Evolutionary conservation across 495 filamentous ascomycete species (phyloP).

Genomic region (Lophiostoma macrostomum): DNA sequence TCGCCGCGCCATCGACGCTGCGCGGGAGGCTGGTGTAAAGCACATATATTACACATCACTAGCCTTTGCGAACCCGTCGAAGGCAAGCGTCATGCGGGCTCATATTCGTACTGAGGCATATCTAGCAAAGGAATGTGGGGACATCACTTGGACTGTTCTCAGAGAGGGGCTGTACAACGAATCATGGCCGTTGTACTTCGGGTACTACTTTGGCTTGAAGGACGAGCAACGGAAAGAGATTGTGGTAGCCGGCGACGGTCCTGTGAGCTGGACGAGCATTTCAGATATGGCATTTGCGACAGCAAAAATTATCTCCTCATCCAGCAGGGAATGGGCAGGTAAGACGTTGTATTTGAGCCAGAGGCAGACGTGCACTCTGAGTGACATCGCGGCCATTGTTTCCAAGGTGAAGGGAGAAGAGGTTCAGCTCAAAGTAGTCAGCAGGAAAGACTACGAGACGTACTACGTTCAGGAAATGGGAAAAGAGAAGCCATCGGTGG

Average conservation of each 20-base stretch:
- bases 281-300: slow-evolving; percentile 45
- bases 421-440: slow-evolving; percentile 41
- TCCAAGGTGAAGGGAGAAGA: slow-evolving; percentile 37
- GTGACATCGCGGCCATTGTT: slow-evolving; percentile 43
- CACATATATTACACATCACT: slow-evolving; percentile 69
- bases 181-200: slow-evolving; percentile 67
- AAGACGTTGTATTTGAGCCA: slow-evolving; percentile 44
- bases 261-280: slow-evolving; percentile 47
- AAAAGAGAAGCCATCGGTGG: slow-evolving; percentile 36
- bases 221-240: slow-evolving; percentile 37
- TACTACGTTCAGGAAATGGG: slow-evolving; percentile 43
- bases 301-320: slow-evolving; percentile 39
- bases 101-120: slow-evolving; percentile 63
- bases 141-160: slow-evolving; percentile 50
- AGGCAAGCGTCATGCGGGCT: slow-evolving; percentile 64
- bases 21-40: slow-evolving; percentile 53
- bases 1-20: slow-evolving; percentile 55
- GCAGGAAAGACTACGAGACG: slow-evolving; percentile 41
- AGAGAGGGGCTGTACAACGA: slow-evolving; percentile 66
- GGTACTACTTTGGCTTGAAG: slow-evolving; percentile 51
- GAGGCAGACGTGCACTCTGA: slow-evolving; percentile 36
- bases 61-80: slow-evolving; percentile 50
- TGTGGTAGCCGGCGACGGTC: slow-evolving; percentile 43
- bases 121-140: slow-evolving; percentile 43
- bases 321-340: slow-evolving; percentile 36